These are phyloP conservation scores for Penicillium griseofulvum DNA, from an alignment of 2,329 filamentous ascomycete species.

Conservation along the genomic window DNA sequence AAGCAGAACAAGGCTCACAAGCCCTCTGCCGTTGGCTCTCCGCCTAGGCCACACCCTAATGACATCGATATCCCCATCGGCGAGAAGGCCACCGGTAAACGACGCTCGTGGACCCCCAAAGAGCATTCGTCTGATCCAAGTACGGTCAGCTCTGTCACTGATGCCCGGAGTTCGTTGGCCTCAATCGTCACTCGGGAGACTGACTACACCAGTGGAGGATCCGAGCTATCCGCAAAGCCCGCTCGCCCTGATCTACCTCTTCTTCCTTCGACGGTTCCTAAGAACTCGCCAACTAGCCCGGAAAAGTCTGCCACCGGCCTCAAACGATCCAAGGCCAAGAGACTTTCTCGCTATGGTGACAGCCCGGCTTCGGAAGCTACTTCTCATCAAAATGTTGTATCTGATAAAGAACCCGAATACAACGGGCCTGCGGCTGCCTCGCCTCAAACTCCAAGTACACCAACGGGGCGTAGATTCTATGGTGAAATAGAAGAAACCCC, in stretches of 20 bases:
- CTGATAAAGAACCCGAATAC: slow-evolving; percentile 19
- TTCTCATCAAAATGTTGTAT: slow-evolving; percentile 22
- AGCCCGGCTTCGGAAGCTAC: slow-evolving; percentile 27
- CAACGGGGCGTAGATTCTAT: slow-evolving; percentile 17
- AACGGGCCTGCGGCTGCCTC: slow-evolving; percentile 9
- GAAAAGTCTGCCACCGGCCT: slow-evolving; percentile 35
- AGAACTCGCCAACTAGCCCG: slow-evolving; percentile 18
- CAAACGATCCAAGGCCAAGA: slow-evolving; percentile 42
- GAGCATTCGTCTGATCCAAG: slow-evolving; percentile 34
- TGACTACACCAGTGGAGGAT: slow-evolving; percentile 28
- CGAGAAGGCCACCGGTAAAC: slow-evolving; percentile 51
- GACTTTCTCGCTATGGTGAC: slow-evolving; percentile 40
- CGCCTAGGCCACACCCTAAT: slow-evolving; percentile 42
- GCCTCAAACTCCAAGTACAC: slow-evolving; percentile 5
- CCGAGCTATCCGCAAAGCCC: slow-evolving; percentile 24
- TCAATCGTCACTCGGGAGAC: slow-evolving; percentile 36
- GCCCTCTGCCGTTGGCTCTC: slow-evolving; percentile 21
- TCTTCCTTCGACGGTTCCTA: slow-evolving; percentile 29
- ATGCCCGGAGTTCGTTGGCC: slow-evolving; percentile 28
- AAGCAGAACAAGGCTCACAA: slow-evolving; percentile 36
- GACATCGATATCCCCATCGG: slow-evolving; percentile 63
- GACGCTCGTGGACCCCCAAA: slow-evolving; percentile 30
- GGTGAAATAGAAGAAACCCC: slow-evolving; percentile 11
- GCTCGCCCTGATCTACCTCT: slow-evolving; percentile 27
- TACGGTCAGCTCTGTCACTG: slow-evolving; percentile 28